phyloP scores from a whole-genome alignment of 768 basidiomycete genomes.

The Cystoderma amianthinum region DNA sequence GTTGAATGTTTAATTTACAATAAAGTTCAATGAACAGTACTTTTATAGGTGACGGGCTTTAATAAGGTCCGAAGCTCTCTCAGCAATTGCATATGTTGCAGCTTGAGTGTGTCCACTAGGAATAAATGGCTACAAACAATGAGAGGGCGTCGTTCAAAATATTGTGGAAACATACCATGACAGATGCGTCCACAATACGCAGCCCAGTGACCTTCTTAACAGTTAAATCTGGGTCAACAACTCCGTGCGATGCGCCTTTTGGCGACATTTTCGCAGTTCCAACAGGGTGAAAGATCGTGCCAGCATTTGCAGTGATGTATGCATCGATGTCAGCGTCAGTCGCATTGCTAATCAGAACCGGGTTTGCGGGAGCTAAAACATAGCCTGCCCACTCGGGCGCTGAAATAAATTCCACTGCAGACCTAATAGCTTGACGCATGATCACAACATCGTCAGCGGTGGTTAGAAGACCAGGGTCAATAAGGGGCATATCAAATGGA shows the following conservation, averaged over 20 bases:
- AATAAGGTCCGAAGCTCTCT: conserved; percentile 11
- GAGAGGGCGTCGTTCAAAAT: neutral
- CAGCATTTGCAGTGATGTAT: conserved; percentile 8
- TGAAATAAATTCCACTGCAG: conserved; percentile 9
- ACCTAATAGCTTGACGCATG: conserved; percentile 11
- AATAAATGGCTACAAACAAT: conserved; percentile 4
- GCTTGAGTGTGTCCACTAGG: conserved; percentile 7
- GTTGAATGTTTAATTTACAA: too few species aligned
- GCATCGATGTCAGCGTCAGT: conserved; percentile 14
- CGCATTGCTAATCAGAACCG: conserved; percentile 6
- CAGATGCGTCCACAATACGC: conserved; percentile 24
- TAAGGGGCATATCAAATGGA: conserved; percentile 34
- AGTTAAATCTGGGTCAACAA: conserved; percentile 20
- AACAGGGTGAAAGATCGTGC: conserved; percentile 16
- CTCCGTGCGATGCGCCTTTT: conserved; percentile 13
- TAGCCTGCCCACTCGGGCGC: conserved; percentile 15
- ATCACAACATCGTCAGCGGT: conserved; percentile 14
- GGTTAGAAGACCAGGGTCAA: conserved; percentile 37
- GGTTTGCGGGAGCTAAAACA: conserved; percentile 7
- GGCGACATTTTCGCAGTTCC: conserved; percentile 19
- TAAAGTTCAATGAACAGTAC: too few species aligned
- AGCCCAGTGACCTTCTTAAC: conserved; percentile 21
- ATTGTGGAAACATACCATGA: conserved; percentile 13
- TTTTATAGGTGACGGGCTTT: too few species aligned
- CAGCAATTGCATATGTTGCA: conserved; percentile 9